Conservation (phyloP, 257 asterid genomes). For the Apocynum venetum region DNA sequence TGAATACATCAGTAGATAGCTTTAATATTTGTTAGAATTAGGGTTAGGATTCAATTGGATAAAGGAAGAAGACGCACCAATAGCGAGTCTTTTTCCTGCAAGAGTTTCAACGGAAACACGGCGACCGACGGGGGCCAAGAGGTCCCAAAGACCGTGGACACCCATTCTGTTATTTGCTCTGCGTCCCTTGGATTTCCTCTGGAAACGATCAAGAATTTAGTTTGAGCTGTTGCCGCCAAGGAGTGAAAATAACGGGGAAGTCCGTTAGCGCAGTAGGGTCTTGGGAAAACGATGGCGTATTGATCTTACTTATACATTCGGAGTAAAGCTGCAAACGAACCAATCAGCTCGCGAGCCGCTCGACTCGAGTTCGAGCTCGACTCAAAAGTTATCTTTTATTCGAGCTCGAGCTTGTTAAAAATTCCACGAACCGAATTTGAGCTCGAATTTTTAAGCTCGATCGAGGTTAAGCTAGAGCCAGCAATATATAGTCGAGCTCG, state of each 20-base stretch:
- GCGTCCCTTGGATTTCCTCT: not conserved
- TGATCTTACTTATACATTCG: not conserved
- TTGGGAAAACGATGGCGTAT: not conserved
- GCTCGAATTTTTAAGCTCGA: too few relatives aligned
- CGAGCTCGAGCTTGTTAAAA: too few relatives aligned
- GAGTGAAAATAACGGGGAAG: conserved; percentile 3
- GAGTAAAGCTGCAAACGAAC: too few relatives aligned
- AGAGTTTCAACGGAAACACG: conserved; percentile 97
- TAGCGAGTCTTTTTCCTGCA: conserved; percentile 84
- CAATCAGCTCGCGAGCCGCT: too few relatives aligned
- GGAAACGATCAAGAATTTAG: not conserved
- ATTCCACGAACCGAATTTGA: too few relatives aligned
- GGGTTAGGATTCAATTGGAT: conserved; percentile 30
- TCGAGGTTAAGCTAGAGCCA: too few relatives aligned
- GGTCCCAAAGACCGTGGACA: conserved; percentile 96
- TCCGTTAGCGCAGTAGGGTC: conserved; percentile 5
- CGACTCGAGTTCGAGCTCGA: too few relatives aligned
- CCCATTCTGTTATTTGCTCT: conserved; percentile 43
- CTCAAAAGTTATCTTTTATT: too few relatives aligned
- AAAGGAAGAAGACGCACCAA: conserved; percentile 44
- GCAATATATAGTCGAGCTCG: too few relatives aligned
- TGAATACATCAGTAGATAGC: not conserved
- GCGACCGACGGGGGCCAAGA: conserved; percentile 95
- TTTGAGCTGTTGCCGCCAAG: conserved; percentile 20
- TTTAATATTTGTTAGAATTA: not conserved